A percentile compares a stretch with the other conserved stretches of the same genome.
Conservation (phyloP, 352 stramenopile genomes). For the Globisporangium canariense region DNA sequence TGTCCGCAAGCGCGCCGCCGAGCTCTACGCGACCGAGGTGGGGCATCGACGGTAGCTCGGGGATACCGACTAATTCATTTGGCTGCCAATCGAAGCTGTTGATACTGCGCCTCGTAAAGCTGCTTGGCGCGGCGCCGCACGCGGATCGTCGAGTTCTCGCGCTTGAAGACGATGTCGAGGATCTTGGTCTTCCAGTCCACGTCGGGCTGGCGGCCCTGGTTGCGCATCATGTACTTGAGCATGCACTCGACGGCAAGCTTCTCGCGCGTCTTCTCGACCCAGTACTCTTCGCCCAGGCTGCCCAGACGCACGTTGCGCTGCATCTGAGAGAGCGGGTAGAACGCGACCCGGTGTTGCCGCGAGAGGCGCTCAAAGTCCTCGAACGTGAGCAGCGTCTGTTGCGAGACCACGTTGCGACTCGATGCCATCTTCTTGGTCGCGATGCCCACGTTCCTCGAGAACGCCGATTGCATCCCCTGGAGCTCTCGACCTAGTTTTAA, state of each 20-base stretch:
- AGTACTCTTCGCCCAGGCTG: slow-evolving; percentile 47
- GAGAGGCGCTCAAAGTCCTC: slow-evolving; percentile 53
- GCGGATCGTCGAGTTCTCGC: slow-evolving; percentile 23
- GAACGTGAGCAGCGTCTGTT: slow-evolving; percentile 32
- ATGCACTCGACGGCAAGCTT: slow-evolving; percentile 32
- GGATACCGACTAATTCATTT: slow-evolving; percentile 1
- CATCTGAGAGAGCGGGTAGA: slow-evolving; percentile 51
- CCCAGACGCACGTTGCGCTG: slow-evolving; percentile 38
- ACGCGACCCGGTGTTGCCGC: slow-evolving; percentile 39
- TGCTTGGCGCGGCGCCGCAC: slow-evolving; percentile 33
- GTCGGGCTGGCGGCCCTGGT: slow-evolving; percentile 34
- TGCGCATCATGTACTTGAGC: slow-evolving; percentile 35
- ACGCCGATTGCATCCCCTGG: slow-evolving; percentile 36
- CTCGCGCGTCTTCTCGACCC: slow-evolving; percentile 41
- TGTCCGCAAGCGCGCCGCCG: slow-evolving; percentile 44
- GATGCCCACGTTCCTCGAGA: slow-evolving; percentile 42
- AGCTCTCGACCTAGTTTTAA: slow-evolving; percentile 36
- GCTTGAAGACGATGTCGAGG: slow-evolving; percentile 25
- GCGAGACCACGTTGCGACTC: slow-evolving; percentile 20
- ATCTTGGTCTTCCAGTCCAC: slow-evolving; percentile 36
- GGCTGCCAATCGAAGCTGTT: slow-evolving; percentile 1
- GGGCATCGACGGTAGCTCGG: slow-evolving; percentile 29
- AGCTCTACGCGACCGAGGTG: slow-evolving; percentile 46
- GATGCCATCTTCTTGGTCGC: slow-evolving; percentile 36
- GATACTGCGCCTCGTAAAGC: slow-evolving; percentile 29